Conservation (phyloP, 2,329 filamentous ascomycete genomes). For the Aspergillus transmontanensis region DNA sequence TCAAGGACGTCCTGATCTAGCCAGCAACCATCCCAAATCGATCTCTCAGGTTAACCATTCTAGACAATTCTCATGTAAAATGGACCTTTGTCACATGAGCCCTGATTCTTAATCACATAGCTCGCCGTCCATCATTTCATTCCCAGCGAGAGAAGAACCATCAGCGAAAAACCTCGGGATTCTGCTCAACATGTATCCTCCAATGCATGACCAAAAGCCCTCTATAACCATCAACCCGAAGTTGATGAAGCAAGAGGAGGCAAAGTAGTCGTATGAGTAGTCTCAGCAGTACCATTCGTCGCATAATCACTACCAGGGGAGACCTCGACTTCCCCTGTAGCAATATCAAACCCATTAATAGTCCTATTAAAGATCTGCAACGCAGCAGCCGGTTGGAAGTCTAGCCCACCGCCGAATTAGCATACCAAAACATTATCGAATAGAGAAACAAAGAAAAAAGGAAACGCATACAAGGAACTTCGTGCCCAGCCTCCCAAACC, state of each 20-base stretch:
- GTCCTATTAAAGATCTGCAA: conserved; percentile 64
- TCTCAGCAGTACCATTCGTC: conserved; percentile 44
- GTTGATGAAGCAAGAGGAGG: neutral
- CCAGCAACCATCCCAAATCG: too few relatives aligned
- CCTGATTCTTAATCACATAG: too few relatives aligned
- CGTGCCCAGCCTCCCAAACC: conserved; percentile 69
- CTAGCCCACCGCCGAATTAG: neutral
- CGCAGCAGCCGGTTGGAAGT: conserved; percentile 60
- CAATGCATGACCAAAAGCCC: neutral
- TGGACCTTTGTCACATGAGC: too few relatives aligned
- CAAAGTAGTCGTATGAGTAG: conserved; percentile 44
- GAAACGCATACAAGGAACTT: conserved; percentile 49
- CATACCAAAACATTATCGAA: neutral
- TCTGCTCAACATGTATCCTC: neutral
- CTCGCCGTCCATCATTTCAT: too few relatives aligned
- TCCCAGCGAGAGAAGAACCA: too few relatives aligned
- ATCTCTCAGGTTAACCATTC: too few relatives aligned
- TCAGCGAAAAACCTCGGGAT: too few relatives aligned
- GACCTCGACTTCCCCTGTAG: conserved; percentile 50
- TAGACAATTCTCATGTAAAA: too few relatives aligned
- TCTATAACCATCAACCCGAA: neutral
- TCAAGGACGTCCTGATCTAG: too few relatives aligned
- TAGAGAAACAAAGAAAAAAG: neutral
- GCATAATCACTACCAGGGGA: conserved; percentile 32
- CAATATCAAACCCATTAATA: conserved; percentile 57